Evolutionary conservation across 148 eudicot genomes (phyloP), one percentile per base, ranked within the genome.

Genomic region (Tetragonia tetragonoides): DNA sequence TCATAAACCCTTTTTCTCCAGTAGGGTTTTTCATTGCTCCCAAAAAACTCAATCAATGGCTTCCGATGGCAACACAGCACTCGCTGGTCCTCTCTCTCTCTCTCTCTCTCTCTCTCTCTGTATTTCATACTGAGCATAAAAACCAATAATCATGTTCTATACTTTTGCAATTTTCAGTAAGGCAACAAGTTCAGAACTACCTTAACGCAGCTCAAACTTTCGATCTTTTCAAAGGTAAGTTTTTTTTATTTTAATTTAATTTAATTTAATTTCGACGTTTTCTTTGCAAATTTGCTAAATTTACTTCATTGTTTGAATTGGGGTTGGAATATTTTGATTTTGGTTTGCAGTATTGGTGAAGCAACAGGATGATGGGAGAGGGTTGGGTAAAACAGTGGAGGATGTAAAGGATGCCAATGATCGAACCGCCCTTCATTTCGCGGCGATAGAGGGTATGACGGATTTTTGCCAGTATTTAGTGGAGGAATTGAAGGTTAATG

Each of bases 351-450:
- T 89, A 23, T 79, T 87, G 74, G 93, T 93, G 39, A 85, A 84
- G 47, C 84, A 90, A 71, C 82, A 93, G 47, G 99, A 93, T 82
- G 93, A 89, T 44, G 97, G 99, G 44, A 91, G 90, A 82, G 97
- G 97, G n/a, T 61, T 93, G 79, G 67, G 90, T 28, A 87, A 88
- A 44, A 89, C 99, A 2, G 91, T 95, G 77, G 91, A 84, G 41
- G 90, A 80, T 77, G 87, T 93, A 56, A 95, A 93, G 83, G 99
- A 95, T 79, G 99, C 91, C 1, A 95, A 95, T 77, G 92, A 91
- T 77, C 86, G 99, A 77, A 93, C 97, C 40, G 97, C 98, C n/a
- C 82, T 95, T 76, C 97, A 93, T 83, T 95, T 95, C 79, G 97
- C 98, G 53, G 97, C 99, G 0, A 89, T 97, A 59, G 99, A 95